Conservation (phyloP, 2,329 filamentous ascomycete species). For the Colletotrichum higginsianum region DNA sequence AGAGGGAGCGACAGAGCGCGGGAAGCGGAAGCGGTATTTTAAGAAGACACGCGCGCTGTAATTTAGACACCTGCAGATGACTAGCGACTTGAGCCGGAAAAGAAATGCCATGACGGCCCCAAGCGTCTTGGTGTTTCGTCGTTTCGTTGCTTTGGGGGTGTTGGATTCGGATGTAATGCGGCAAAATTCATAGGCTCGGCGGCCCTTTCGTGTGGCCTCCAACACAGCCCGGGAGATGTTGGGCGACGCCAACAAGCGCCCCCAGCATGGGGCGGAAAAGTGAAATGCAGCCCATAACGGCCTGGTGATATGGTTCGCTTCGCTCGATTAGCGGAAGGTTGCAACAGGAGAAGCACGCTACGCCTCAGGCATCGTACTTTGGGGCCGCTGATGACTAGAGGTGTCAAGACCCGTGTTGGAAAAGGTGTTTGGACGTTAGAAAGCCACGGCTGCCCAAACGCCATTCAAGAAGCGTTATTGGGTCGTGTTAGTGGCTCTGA, state of each 20-base stretch:
- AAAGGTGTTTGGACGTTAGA: neutral
- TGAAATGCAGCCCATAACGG: conserved; percentile 7
- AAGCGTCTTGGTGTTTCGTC: conserved; percentile 27
- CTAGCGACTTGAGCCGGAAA: conserved; percentile 1
- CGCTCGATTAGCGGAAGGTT: neutral
- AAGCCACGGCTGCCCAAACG: neutral
- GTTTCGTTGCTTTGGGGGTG: conserved; percentile 21
- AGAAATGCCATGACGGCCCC: conserved; percentile 21
- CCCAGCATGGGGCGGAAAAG: neutral
- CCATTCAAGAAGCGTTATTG: neutral
- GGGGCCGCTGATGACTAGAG: neutral
- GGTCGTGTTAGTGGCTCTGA: neutral
- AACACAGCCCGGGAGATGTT: neutral
- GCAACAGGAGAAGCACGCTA: neutral
- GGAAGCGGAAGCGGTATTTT: neutral
- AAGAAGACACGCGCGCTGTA: conserved; percentile 3
- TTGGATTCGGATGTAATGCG: conserved; percentile 15
- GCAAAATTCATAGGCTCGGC: conserved; percentile 14
- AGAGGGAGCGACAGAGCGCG: neutral
- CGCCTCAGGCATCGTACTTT: neutral
- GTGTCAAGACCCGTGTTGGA: conserved; percentile 1
- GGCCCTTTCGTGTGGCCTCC: neutral
- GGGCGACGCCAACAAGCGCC: conserved; percentile 7
- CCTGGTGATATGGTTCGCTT: neutral
- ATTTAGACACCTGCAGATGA: conserved; percentile 14